Evolutionary conservation across 192 early-diverging fungal species (phyloP), one percentile per base, ranked within the genome.

Genomic region (Mortierella antarctica): DNA sequence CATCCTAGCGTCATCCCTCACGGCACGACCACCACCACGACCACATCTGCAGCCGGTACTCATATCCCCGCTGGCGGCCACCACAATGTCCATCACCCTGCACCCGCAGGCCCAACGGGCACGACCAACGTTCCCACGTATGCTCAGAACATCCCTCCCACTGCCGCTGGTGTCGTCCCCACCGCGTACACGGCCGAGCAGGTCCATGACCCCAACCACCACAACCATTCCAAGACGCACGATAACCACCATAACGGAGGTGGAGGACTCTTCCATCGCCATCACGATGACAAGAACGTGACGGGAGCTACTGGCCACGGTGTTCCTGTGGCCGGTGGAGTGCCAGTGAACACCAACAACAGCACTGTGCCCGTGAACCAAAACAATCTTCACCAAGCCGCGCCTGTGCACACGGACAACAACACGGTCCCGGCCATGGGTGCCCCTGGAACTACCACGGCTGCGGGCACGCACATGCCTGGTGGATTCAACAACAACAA

Each of bases 401-500:
- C 8, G 42, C 40, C 42, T 17, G 40, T 61, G 40, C 56, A 57
- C 31, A 57, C 41, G 12, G 20, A 10, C 11, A 41, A 65, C 46
- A 70, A 51, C 4, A 63, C 53, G 2, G 72, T 74, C 39, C 65
- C 65, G 40, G 73, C 73, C 41, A 61, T 68, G 59, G 73, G 65
- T 14, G 65, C 65, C 7, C 65, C 65, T 41, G 65, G 73, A 2
- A 73, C 71, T 14, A 73, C 71, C 23, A 73, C 71, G 18, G 71
- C 71, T 47, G 63, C 71, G 11, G 63, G 71, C 17, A 75, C 65
- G 31, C 73, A 75, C 8, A 54, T 68, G 21, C 73, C 73, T 31
- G 65, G 65, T 12, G 31, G 62, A 23, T 67, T 56, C 53, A 40
- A 17, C 50, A n/a, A 51, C 18, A 46, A 62, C 17, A 62, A 62